Conservation (phyloP, 805 yeast genomes). For the Candida nonsorbophila region DNA sequence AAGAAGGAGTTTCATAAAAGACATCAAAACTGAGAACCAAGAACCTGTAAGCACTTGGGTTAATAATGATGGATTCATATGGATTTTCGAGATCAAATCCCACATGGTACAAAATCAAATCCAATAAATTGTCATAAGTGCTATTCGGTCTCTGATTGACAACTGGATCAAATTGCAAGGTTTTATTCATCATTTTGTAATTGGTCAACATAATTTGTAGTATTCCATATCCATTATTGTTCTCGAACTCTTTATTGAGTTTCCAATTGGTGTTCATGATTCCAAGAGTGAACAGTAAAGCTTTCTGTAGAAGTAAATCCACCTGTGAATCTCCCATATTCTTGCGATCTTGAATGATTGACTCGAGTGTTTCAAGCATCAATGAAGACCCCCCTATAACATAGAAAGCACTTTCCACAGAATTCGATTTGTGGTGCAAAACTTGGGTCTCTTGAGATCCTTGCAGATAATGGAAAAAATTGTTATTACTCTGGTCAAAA, state of each 20-base stretch:
- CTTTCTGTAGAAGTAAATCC: constrained; percentile 17
- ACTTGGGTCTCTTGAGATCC: constrained; percentile 5
- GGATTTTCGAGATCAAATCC: constrained; percentile 54
- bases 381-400: constrained; percentile 50
- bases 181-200: constrained; percentile 22
- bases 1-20: constrained; percentile 54
- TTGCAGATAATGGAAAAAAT: constrained; percentile 7
- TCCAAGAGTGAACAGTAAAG: constrained; percentile 38
- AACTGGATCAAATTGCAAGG: background rate
- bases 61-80: constrained; percentile 50
- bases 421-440: constrained; percentile 16
- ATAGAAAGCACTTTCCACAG: constrained; percentile 29
- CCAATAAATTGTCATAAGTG: constrained; percentile 31
- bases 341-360: constrained; percentile 17
- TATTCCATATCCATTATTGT: constrained; percentile 55
- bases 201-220: constrained; percentile 48
- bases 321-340: background rate
- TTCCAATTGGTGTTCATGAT: constrained; percentile 46
- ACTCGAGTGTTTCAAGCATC: constrained; percentile 42
- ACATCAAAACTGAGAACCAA: constrained; percentile 53
- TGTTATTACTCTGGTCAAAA: constrained; percentile 13
- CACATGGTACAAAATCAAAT: constrained; percentile 42
- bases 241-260: constrained; percentile 52
- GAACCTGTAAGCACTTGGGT: constrained; percentile 51
- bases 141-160: constrained; percentile 8